These are phyloP conservation scores for Monocercomonoides exilis DNA, from an alignment of 78 protist species.

Conservation along the genomic window DNA sequence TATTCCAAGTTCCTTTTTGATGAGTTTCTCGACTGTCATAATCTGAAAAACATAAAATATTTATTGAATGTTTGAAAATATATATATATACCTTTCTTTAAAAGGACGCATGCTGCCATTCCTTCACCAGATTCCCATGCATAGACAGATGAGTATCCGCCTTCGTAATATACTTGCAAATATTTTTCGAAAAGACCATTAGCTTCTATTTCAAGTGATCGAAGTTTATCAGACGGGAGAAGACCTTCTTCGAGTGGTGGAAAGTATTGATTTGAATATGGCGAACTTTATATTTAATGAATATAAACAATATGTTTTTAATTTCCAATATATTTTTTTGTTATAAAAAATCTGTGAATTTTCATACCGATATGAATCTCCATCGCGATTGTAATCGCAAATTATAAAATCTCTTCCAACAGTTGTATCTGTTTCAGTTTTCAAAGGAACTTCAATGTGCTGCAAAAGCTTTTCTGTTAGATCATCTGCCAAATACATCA, in stretches of 20 bases:
- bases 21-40: background rate
- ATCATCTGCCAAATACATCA: background rate
- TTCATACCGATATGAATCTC: background rate
- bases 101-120: background rate
- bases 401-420: background rate
- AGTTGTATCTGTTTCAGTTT: background rate
- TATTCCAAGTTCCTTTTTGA: background rate
- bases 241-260: background rate
- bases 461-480: background rate
- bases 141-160: background rate
- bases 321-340: too few species aligned
- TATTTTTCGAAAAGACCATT: background rate
- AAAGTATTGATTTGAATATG: background rate
- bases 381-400: background rate
- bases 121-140: background rate
- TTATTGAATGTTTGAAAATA: background rate
- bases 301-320: background rate
- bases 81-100: background rate
- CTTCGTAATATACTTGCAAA: background rate
- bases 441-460: background rate
- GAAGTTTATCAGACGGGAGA: background rate
- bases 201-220: background rate
- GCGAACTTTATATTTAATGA: background rate
- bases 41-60: background rate
- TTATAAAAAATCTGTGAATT: background rate